Evolutionary conservation across 305 asterid species (phyloP).

Genomic region (Fraxinus ornus): DNA sequence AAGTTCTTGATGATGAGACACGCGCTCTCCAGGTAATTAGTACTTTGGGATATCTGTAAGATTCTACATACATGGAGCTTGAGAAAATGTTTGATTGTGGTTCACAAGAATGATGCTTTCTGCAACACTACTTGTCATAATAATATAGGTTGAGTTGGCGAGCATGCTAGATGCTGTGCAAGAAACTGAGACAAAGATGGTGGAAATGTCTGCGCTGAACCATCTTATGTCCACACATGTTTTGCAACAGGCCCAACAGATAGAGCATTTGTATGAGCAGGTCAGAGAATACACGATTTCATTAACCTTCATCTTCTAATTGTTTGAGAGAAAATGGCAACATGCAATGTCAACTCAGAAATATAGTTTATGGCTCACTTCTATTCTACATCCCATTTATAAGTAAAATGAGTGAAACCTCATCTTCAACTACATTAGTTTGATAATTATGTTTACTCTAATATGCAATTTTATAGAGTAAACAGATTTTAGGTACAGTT

Average conservation of each 20-base stretch:
- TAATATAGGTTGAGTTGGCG: constrained; percentile 69
- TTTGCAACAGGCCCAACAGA: constrained; percentile 88
- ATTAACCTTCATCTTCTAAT: background rate
- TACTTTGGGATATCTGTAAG: constrained; percentile 1
- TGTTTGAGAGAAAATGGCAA: background rate
- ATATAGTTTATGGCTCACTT: background rate
- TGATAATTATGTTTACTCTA: background rate
- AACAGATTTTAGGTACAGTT: background rate
- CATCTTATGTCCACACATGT: constrained; percentile 98
- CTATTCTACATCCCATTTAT: background rate
- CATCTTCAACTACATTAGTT: background rate
- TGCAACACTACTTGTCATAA: constrained; percentile 9
- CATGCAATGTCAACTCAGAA: background rate
- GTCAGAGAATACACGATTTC: constrained; percentile 32
- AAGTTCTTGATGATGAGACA: constrained; percentile 77
- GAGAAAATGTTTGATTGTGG: background rate
- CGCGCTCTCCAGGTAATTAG: constrained; percentile 70
- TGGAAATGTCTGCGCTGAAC: constrained; percentile 91
- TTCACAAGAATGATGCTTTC: background rate
- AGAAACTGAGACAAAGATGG: constrained; percentile 90
- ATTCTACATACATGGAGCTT: background rate
- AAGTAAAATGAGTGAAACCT: background rate
- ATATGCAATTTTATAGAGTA: background rate
- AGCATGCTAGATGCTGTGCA: constrained; percentile 84
- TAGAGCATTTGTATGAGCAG: constrained; percentile 83